Percentiles rank a stretch among this genome's conserved stretches.
Evolutionary conservation across 768 basidiomycete species (phyloP).

Genomic region (Floccularia luteovirens): DNA sequence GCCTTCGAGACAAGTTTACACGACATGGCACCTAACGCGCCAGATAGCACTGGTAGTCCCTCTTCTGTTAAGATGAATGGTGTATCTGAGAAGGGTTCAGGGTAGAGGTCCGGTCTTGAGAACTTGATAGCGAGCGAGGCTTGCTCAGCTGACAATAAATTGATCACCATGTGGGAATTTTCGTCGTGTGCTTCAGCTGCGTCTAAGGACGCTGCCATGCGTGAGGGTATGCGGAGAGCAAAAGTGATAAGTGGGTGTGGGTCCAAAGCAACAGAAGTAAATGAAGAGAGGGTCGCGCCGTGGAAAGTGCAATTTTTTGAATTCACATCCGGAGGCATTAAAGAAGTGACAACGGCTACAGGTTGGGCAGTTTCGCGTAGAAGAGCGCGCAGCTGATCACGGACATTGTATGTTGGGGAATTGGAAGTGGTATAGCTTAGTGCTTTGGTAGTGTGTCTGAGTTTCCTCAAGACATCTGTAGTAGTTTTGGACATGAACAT

Average conservation of each 20-base stretch:
- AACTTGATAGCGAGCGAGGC: conserved; percentile 57
- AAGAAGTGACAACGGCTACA: conserved; percentile 78
- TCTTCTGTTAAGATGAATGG: conserved; percentile 10
- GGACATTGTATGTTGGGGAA: background rate
- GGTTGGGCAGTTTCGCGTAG: conserved; percentile 78
- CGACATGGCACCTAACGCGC: conserved; percentile 61
- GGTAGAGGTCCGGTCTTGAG: conserved; percentile 63
- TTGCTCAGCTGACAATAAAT: conserved; percentile 70
- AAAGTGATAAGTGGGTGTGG: conserved; percentile 86
- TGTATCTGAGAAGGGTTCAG: conserved; percentile 43
- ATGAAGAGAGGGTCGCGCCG: conserved; percentile 91
- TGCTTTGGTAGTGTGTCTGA: background rate
- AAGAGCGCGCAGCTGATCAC: conserved; percentile 39
- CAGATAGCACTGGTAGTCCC: conserved; percentile 34
- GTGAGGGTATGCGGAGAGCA: conserved; percentile 82
- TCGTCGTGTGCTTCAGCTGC: conserved; percentile 11
- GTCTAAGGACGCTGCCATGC: conserved; percentile 65
- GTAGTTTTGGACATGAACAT: conserved; percentile 3
- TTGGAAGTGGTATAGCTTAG: background rate
- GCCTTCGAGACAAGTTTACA: conserved; percentile 60
- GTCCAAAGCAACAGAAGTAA: conserved; percentile 86
- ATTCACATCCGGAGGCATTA: conserved; percentile 31
- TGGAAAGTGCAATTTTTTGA: conserved; percentile 37
- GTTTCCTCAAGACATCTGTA: background rate
- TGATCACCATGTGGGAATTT: conserved; percentile 62